These are phyloP conservation scores for Venturia aucupariae DNA, from an alignment of 2,329 filamentous ascomycete species.

Conservation along the genomic window DNA sequence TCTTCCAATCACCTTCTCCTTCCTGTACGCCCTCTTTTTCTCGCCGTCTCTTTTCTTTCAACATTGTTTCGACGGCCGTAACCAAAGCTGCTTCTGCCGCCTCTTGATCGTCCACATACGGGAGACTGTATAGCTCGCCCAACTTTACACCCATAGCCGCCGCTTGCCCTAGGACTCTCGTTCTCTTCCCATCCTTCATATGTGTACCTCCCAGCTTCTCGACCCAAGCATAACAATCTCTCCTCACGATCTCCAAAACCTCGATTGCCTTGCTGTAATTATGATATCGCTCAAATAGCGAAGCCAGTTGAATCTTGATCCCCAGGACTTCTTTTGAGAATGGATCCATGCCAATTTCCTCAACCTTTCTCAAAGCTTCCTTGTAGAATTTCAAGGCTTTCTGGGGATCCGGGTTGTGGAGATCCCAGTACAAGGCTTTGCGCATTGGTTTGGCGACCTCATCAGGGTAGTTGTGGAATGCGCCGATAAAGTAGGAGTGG, in stretches of 20 bases:
- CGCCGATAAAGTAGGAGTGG: conserved; percentile 35
- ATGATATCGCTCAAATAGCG: conserved; percentile 62
- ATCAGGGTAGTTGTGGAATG: conserved; percentile 53
- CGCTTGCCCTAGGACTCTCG: conserved; percentile 61
- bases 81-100: conserved; percentile 66
- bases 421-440: conserved; percentile 78
- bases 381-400: conserved; percentile 77
- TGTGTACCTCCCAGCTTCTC: conserved; percentile 33
- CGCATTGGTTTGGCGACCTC: conserved; percentile 70
- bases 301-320: conserved; percentile 72
- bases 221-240: conserved; percentile 52
- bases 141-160: conserved; percentile 75
- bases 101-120: conserved; percentile 64
- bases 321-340: conserved; percentile 88
- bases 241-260: conserved; percentile 66
- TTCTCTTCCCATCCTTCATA: conserved; percentile 40
- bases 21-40: conserved; percentile 58
- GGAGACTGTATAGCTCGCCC: conserved; percentile 69
- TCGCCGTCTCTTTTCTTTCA: conserved; percentile 65
- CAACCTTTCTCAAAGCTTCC: conserved; percentile 64
- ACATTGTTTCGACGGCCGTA: conserved; percentile 70
- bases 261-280: conserved; percentile 62
- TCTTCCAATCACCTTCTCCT: conserved; percentile 64
- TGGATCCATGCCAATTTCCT: conserved; percentile 69
- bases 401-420: conserved; percentile 55